Percentiles rank a stretch among this genome's conserved stretches.
Evolutionary conservation across 2,329 filamentous ascomycete genomes (phyloP).

Genomic region (Aspergillus sp.): DNA sequence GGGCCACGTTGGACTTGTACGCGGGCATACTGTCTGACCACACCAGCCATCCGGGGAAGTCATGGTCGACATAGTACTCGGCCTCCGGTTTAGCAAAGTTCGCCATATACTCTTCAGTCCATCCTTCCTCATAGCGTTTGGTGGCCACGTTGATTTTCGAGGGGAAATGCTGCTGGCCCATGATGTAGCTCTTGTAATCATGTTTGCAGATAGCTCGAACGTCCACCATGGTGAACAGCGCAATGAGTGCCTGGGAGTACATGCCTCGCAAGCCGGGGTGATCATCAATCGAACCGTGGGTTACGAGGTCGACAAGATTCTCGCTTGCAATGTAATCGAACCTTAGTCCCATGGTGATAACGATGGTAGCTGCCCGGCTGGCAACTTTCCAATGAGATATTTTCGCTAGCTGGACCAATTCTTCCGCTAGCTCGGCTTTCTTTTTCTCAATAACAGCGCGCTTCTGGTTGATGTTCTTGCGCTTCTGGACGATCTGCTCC

Average conservation of each 20-base stretch:
- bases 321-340: constrained; percentile 83
- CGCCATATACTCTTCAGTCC: constrained; percentile 74
- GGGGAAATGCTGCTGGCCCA: constrained; percentile 72
- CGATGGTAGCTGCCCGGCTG: constrained; percentile 82
- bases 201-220: constrained; percentile 82
- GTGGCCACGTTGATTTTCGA: constrained; percentile 75
- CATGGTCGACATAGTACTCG: constrained; percentile 86
- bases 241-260: constrained; percentile 76
- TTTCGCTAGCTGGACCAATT: constrained; percentile 73
- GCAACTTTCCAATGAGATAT: constrained; percentile 96
- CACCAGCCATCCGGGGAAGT: constrained; percentile 93
- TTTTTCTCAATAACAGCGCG: constrained; percentile 75
- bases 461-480: constrained; percentile 71
- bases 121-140: constrained; percentile 68
- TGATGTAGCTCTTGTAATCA: constrained; percentile 80
- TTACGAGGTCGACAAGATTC: constrained; percentile 78
- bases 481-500: constrained; percentile 55
- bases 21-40: constrained; percentile 88
- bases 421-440: constrained; percentile 75
- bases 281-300: constrained; percentile 79
- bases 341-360: constrained; percentile 85
- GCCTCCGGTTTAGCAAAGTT: constrained; percentile 74
- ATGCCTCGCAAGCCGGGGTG: constrained; percentile 81
- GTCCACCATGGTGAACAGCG: constrained; percentile 80
- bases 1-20: constrained; percentile 66